phyloP scores from a whole-genome alignment of 176 grass and related monocot genomes.

The Tuctoria greenei region DNA sequence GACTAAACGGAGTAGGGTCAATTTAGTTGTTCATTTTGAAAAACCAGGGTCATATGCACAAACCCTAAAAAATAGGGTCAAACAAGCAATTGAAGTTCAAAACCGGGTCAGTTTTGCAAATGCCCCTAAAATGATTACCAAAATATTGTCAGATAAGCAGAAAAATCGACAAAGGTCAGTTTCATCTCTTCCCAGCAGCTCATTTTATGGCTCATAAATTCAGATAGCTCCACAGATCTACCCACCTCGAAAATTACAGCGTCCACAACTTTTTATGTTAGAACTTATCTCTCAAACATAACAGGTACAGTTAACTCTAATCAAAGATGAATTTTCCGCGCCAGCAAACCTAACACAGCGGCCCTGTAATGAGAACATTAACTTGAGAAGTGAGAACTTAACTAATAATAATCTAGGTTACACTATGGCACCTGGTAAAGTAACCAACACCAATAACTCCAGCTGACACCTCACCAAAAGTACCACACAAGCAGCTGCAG shows the following conservation, averaged over 20 bases:
- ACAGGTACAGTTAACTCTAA: not conserved
- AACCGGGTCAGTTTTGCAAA: too few relatives aligned
- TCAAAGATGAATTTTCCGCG: not conserved
- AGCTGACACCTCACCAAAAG: constrained; percentile 11
- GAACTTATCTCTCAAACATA: not conserved
- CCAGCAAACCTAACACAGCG: not conserved
- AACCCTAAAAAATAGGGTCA: too few relatives aligned
- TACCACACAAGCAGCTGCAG: constrained; percentile 4
- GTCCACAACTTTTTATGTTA: not conserved
- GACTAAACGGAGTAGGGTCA: too few relatives aligned
- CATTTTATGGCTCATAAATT: not conserved
- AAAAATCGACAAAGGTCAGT: not conserved
- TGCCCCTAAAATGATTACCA: too few relatives aligned
- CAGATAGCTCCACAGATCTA: constrained; percentile 6
- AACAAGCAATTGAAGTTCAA: too few relatives aligned
- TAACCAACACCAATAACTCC: constrained; percentile 17
- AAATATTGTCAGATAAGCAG: not conserved
- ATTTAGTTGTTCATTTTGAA: too few relatives aligned
- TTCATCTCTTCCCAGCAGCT: not conserved
- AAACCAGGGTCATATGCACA: too few relatives aligned
- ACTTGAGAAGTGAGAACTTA: not conserved
- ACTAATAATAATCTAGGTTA: not conserved
- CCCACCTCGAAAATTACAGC: not conserved
- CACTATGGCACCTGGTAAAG: constrained; percentile 3
- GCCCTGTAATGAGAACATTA: not conserved